Evolutionary conservation across 2,329 filamentous ascomycete genomes (phyloP).

Genomic region (Xylariaceae sp.): DNA sequence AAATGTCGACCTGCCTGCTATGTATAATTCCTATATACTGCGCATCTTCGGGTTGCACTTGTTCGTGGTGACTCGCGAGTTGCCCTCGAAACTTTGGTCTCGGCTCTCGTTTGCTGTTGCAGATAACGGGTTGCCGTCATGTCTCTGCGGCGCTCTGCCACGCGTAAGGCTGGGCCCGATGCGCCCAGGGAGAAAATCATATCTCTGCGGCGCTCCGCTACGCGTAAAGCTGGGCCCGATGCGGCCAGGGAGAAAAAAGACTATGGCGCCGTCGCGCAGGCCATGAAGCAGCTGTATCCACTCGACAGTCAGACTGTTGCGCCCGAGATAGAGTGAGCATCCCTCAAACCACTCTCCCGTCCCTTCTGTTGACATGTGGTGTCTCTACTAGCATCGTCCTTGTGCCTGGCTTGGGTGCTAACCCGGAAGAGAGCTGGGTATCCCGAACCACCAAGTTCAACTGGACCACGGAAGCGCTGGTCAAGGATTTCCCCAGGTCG

Average conservation of each 20-base stretch:
- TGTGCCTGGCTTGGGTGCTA: slow-evolving; percentile 39
- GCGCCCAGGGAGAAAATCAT: slow-evolving; percentile 29
- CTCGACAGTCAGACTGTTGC: slow-evolving; percentile 27
- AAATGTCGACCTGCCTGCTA: no score
- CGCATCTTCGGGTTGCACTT: no score
- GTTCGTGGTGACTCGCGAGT: no score
- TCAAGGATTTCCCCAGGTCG: slow-evolving; percentile 39
- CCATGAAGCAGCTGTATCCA: slow-evolving; percentile 38
- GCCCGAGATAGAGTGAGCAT: slow-evolving; percentile 37
- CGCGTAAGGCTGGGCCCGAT: slow-evolving; percentile 26
- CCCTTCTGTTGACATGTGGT: not conserved
- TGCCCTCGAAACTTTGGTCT: not conserved
- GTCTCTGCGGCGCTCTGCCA: slow-evolving; percentile 29
- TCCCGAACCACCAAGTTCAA: slow-evolving; percentile 38
- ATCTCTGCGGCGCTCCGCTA: slow-evolving; percentile 29
- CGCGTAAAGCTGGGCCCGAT: slow-evolving; percentile 26
- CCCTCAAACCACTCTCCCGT: not conserved
- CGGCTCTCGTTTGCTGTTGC: slow-evolving; percentile 1
- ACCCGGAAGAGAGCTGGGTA: slow-evolving; percentile 40
- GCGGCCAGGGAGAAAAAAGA: slow-evolving; percentile 31
- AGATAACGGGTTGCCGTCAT: slow-evolving; percentile 13
- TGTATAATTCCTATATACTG: no score
- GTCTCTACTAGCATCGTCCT: slow-evolving; percentile 35
- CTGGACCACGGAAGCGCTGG: slow-evolving; percentile 39
- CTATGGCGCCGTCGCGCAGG: slow-evolving; percentile 38